Conservation (phyloP, 2,329 filamentous ascomycete genomes). For the Pyricularia pennisetigena region DNA sequence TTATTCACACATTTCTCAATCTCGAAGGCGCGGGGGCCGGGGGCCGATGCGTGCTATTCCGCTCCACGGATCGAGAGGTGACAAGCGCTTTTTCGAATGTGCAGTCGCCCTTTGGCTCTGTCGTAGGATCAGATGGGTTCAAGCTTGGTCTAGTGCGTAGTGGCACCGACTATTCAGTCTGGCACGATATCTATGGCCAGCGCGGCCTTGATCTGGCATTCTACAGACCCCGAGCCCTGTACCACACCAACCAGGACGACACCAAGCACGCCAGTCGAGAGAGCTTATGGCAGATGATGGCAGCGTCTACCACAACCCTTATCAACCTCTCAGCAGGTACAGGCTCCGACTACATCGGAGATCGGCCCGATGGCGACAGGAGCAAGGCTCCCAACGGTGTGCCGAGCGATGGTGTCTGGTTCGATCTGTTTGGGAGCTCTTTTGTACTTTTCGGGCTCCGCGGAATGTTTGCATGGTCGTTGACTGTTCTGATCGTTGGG, state of each 20-base stretch:
- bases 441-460: constrained; percentile 74
- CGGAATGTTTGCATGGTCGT: constrained; percentile 79
- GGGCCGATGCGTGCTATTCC: constrained; percentile 77
- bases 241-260: constrained; percentile 89
- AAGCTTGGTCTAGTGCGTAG: constrained; percentile 68
- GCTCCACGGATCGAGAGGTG: constrained; percentile 78
- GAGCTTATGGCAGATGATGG: constrained; percentile 92
- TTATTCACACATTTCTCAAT: constrained; percentile 84
- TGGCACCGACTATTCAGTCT: constrained; percentile 83
- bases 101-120: constrained; percentile 71
- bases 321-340: constrained; percentile 60
- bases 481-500: constrained; percentile 71
- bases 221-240: constrained; percentile 73
- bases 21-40: constrained; percentile 92
- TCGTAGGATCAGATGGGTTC: constrained; percentile 78
- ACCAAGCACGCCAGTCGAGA: constrained; percentile 61
- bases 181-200: constrained; percentile 66
- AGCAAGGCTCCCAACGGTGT: constrained; percentile 57
- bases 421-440: constrained; percentile 74
- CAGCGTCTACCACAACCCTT: constrained; percentile 66
- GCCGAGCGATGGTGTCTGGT: constrained; percentile 73
- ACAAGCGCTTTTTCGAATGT: constrained; percentile 66
- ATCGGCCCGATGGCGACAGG: constrained; percentile 40
- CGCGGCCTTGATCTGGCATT: constrained; percentile 90
- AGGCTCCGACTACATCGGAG: constrained; percentile 55